phyloP scores from a whole-genome alignment of 2,329 filamentous ascomycete species.

The Colletotrichum sp. region DNA sequence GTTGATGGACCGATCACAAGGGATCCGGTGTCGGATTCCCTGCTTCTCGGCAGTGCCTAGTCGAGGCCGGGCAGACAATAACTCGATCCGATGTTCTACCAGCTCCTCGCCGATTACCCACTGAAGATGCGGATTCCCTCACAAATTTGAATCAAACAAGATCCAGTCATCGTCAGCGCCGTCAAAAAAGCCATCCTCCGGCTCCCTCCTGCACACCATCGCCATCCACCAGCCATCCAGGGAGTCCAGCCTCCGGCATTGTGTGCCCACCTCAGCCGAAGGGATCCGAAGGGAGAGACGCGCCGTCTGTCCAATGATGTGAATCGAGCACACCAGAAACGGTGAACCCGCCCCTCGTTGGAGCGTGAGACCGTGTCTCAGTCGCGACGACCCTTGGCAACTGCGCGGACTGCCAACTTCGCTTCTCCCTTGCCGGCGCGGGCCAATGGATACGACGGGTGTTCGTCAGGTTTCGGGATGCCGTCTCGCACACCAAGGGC shows the following conservation, averaged over 20 bases:
- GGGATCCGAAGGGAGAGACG: background rate
- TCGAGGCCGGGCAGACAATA: background rate
- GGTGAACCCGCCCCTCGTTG: conserved; percentile 8
- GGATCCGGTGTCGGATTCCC: background rate
- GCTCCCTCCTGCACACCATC: background rate
- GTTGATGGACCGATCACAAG: background rate
- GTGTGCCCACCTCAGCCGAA: background rate
- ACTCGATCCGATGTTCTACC: background rate
- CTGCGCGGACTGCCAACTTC: background rate
- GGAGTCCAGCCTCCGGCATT: conserved; percentile 16
- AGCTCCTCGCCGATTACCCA: background rate
- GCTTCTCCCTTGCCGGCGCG: conserved; percentile 7
- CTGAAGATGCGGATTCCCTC: background rate
- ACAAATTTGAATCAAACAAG: background rate
- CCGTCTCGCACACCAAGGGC: conserved; percentile 7
- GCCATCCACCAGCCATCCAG: background rate
- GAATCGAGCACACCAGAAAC: background rate
- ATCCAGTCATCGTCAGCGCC: background rate
- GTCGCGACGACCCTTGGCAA: background rate
- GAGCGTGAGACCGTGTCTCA: conserved; percentile 13
- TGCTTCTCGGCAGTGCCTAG: background rate
- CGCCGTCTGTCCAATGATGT: background rate
- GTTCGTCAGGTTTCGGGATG: background rate
- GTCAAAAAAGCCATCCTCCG: background rate
- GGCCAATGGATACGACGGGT: conserved; percentile 8